These are phyloP conservation scores for Pseudogymnoascus sp. DNA, from an alignment of 2,329 filamentous ascomycete genomes.

Conservation along the genomic window DNA sequence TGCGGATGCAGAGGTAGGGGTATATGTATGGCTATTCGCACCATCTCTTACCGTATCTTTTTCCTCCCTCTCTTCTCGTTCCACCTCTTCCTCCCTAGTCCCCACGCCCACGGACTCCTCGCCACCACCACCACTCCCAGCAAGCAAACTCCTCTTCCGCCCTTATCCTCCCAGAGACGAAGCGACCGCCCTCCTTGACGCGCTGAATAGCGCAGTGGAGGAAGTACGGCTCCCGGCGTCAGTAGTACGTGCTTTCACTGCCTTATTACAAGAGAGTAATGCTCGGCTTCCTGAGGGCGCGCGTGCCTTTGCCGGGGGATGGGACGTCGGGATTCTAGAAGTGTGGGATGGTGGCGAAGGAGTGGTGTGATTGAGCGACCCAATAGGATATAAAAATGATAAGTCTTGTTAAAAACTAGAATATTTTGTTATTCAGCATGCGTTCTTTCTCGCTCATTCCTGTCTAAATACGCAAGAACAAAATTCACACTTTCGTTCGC, in stretches of 20 bases:
- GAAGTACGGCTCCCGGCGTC: constrained; percentile 46
- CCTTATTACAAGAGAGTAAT: constrained; percentile 40
- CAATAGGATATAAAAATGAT: background rate
- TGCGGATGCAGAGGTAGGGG: background rate
- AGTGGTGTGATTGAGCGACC: background rate
- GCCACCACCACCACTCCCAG: background rate
- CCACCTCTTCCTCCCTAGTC: constrained; percentile 21
- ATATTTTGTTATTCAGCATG: background rate
- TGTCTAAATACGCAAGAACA: background rate
- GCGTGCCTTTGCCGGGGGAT: constrained; percentile 48
- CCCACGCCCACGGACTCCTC: constrained; percentile 30
- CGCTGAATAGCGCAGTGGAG: constrained; percentile 45
- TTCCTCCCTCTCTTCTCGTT: background rate
- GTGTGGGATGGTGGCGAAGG: constrained; percentile 34
- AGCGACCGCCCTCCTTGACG: constrained; percentile 42
- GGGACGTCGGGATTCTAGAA: constrained; percentile 56
- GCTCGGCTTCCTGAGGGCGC: constrained; percentile 45
- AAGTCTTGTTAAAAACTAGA: no score
- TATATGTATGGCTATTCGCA: constrained; percentile 6
- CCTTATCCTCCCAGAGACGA: constrained; percentile 29
- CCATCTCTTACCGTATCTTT: constrained; percentile 4
- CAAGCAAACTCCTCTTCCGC: background rate
- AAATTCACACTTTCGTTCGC: background rate
- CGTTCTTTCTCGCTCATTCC: background rate
- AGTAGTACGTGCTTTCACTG: constrained; percentile 38